Conservation (phyloP, 2,329 filamentous ascomycete genomes). For the Beauveria pseudobassiana region DNA sequence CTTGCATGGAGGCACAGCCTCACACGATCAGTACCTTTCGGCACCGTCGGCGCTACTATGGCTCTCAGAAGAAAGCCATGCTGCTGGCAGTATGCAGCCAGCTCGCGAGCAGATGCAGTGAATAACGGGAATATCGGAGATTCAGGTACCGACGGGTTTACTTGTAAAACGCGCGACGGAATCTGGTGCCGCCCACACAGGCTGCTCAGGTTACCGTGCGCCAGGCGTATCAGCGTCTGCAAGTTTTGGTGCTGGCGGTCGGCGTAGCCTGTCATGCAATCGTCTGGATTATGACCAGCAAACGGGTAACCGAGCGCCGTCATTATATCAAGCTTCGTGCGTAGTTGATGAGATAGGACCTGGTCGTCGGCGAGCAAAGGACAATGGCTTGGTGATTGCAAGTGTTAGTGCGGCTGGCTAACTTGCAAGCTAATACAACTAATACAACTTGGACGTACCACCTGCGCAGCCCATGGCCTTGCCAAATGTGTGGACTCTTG, state of each 20-base stretch:
- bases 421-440: too few species aligned
- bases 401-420: neutral
- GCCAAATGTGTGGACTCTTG: slow-evolving; percentile 57
- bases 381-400: slow-evolving; percentile 37
- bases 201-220: slow-evolving; percentile 38
- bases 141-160: slow-evolving; percentile 30
- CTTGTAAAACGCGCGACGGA: slow-evolving; percentile 23
- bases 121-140: slow-evolving; percentile 61
- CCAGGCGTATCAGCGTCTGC: slow-evolving; percentile 26
- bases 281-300: slow-evolving; percentile 49
- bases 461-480: slow-evolving; percentile 63
- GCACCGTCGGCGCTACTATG: slow-evolving; percentile 63
- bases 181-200: slow-evolving; percentile 22
- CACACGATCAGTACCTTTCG: slow-evolving; percentile 53
- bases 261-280: too few species aligned
- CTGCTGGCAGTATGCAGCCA: slow-evolving; percentile 54
- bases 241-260: slow-evolving; percentile 26
- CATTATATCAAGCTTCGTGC: slow-evolving; percentile 69
- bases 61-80: slow-evolving; percentile 53
- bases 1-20: slow-evolving; percentile 61
- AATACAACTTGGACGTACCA: slow-evolving; percentile 39
- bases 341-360: slow-evolving; percentile 66
- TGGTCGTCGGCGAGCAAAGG: slow-evolving; percentile 51
- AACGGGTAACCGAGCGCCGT: slow-evolving; percentile 59
- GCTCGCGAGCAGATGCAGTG: slow-evolving; percentile 46